phyloP scores from a whole-genome alignment of 805 yeast species.

The Ogataea parapolymorpha region DNA sequence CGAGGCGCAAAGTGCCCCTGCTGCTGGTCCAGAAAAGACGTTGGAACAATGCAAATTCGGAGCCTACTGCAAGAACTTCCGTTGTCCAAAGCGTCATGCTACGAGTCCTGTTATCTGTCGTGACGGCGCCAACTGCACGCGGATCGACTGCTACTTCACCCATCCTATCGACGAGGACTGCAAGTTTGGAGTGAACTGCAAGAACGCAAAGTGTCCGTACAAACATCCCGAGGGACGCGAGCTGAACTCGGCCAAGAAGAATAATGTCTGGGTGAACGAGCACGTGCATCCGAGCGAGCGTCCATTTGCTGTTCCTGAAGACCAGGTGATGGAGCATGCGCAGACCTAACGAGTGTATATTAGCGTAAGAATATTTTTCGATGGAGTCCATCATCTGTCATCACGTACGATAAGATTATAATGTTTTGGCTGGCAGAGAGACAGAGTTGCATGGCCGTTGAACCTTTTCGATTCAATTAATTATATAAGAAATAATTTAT shows the following conservation, averaged over 20 bases:
- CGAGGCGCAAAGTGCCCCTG: constrained; percentile 17
- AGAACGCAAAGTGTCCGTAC: constrained; percentile 66
- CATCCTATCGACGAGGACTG: constrained; percentile 82
- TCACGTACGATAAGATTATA: too few relatives aligned
- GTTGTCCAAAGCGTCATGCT: constrained; percentile 86
- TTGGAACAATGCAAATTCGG: constrained; percentile 86
- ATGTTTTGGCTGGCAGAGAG: too few relatives aligned
- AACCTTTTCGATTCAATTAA: too few relatives aligned
- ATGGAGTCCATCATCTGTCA: too few relatives aligned
- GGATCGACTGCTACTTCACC: constrained; percentile 77
- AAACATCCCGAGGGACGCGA: constrained; percentile 80
- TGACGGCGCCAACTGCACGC: constrained; percentile 72
- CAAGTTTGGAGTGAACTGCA: constrained; percentile 74
- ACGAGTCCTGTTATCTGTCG: constrained; percentile 70
- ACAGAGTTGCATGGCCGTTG: background rate
- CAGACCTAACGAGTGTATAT: constrained; percentile 21
- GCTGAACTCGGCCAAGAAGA: constrained; percentile 27
- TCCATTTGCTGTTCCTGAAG: constrained; percentile 74
- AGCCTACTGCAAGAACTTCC: constrained; percentile 66
- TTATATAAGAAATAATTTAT: too few relatives aligned
- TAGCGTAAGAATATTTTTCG: constrained; percentile 1
- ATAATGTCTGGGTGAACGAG: constrained; percentile 34
- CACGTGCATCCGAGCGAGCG: constrained; percentile 49
- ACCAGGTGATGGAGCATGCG: constrained; percentile 67
- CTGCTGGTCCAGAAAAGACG: constrained; percentile 40